Evolutionary conservation across 202 grass and related monocot genomes (phyloP).

Genomic region (Setaria viridis): DNA sequence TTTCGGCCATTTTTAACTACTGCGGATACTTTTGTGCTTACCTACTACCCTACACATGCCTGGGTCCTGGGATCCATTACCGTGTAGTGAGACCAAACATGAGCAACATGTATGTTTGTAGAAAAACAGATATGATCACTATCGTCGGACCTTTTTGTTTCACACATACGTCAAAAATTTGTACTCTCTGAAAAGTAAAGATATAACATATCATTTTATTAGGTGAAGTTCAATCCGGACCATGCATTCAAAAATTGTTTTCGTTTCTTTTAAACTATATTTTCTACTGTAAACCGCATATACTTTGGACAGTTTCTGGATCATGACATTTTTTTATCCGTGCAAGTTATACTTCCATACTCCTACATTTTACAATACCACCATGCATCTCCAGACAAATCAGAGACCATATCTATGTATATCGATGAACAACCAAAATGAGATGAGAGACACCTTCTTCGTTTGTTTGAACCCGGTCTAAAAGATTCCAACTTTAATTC

Average conservation of each 20-base stretch:
- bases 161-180: background rate
- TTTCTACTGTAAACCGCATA: background rate
- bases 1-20: background rate
- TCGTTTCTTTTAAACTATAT: too few relatives aligned
- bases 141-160: background rate
- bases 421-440: background rate
- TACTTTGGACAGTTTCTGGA: background rate
- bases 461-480: too few relatives aligned
- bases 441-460: background rate
- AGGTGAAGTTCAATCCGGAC: background rate
- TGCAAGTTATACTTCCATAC: background rate
- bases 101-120: background rate
- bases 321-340: background rate
- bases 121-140: background rate
- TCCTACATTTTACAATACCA: background rate
- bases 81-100: conserved; percentile 2
- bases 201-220: background rate
- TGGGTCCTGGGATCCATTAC: background rate
- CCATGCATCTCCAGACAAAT: background rate
- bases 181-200: background rate
- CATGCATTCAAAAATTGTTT: background rate
- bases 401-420: background rate
- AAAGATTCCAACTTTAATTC: too few relatives aligned
- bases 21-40: conserved; percentile 30
- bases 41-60: background rate